Evolutionary conservation across 2,329 filamentous ascomycete species (phyloP), one percentile per base, ranked within the genome.

Genomic region (Sporothrix schenckii): DNA sequence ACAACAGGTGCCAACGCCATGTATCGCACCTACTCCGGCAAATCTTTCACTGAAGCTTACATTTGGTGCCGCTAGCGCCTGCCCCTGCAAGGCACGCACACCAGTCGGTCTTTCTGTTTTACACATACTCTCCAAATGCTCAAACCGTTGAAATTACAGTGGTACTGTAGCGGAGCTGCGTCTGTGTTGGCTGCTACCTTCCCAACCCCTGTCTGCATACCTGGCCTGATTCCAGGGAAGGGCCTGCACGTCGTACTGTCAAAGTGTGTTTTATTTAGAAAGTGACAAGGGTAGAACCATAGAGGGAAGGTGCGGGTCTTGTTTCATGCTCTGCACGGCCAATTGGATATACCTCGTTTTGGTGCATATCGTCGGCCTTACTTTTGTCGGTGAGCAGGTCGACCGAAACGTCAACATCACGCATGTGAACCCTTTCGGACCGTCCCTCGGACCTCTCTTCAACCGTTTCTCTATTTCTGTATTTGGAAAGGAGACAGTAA

Each of bases 221-320:
- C 34, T 68, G 60, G 66, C 41, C 24, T 58, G 39, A 60, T 68
- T 68, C 53, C 66, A 58, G 49, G 39, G 16, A 58, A 56, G 39
- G 16, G 6, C 34, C 34, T 34, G 34, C 21, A 30, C 44, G 11
- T 44, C 41, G 41, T 30, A 30, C 44, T 16, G 44, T 68, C 21
- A 10, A 24, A 16, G 60, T 10, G 44, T 50, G 61, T 34, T 30
- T 65, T 10, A 30, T 63, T 61, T 61, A 19, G 56, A 61, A 61
- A 24, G 56, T 21, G 56, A 11, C 56, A 34, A 56, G 21, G 49
- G 49, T 19, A n/a, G 1, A 54, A 30, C 27, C 24, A 54, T 24
- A 54, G 14, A 13, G 7, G 58, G 58, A 63, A 63, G 39, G 58
- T 47, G 58, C 58, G 21, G 41, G 24, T 44, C 58, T 47, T 47